Conservation (phyloP, 2,329 filamentous ascomycete species). For the Xylaria sp. region DNA sequence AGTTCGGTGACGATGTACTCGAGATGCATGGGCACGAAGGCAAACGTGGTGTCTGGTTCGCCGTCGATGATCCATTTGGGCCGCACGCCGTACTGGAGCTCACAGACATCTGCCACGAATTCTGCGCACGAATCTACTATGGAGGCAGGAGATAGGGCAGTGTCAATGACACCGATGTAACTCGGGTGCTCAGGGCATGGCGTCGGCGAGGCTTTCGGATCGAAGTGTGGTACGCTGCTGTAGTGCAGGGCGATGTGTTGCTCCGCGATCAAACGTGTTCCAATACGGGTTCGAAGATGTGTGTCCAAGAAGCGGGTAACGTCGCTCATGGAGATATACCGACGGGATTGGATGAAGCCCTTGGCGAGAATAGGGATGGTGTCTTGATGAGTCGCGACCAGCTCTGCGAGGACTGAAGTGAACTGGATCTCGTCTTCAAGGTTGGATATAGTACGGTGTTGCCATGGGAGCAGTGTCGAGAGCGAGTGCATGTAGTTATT, state of each 20-base stretch:
- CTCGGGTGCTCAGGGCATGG: conserved; percentile 50
- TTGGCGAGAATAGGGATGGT: conserved; percentile 89
- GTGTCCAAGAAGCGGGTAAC: conserved; percentile 92
- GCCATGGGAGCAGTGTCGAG: conserved; percentile 80
- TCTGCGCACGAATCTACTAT: conserved; percentile 80
- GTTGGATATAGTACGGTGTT: conserved; percentile 62
- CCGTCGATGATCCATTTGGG: conserved; percentile 78
- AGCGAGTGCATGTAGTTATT: conserved; percentile 93
- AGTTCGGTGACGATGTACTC: conserved; percentile 97
- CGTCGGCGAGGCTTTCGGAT: conserved; percentile 46
- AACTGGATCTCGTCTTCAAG: conserved; percentile 86
- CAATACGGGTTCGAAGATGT: conserved; percentile 88
- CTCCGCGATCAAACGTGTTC: conserved; percentile 88
- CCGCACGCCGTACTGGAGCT: conserved; percentile 87
- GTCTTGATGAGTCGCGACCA: conserved; percentile 91
- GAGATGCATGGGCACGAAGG: conserved; percentile 90
- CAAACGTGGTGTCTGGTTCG: conserved; percentile 80
- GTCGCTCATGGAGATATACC: conserved; percentile 76
- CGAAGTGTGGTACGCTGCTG: conserved; percentile 62
- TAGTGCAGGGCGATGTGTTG: conserved; percentile 91
- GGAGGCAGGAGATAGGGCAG: conserved; percentile 71
- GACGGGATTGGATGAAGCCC: conserved; percentile 87
- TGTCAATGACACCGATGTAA: conserved; percentile 95
- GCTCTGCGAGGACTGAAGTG: conserved; percentile 84
- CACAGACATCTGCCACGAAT: conserved; percentile 93